Evolutionary conservation across 371 early-diverging fungal species (phyloP).

Genomic region (Syncephalis plumigaleata): DNA sequence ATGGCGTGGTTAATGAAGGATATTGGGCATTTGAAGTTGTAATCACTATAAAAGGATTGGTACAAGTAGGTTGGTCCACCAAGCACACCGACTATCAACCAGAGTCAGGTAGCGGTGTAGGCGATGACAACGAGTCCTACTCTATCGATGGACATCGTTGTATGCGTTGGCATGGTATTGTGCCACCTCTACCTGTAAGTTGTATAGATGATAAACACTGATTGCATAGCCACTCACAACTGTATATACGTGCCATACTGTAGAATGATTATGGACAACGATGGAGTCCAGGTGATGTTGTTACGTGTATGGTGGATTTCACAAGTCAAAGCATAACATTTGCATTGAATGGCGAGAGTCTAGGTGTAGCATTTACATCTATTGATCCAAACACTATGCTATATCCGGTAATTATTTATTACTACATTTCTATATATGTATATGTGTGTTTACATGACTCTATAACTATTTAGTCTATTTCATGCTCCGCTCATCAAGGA

Average conservation of each 20-base stretch:
- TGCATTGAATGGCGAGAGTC: slow-evolving; percentile 32
- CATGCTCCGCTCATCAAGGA: too few species aligned
- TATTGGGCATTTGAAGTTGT: slow-evolving; percentile 38
- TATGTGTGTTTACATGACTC: too few species aligned
- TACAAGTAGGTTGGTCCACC: slow-evolving; percentile 59
- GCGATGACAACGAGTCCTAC: slow-evolving; percentile 47
- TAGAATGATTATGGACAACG: slow-evolving; percentile 33
- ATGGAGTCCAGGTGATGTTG: slow-evolving; percentile 40
- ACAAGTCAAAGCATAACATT: slow-evolving; percentile 30
- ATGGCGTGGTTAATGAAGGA: slow-evolving; percentile 17
- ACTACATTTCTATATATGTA: too few species aligned
- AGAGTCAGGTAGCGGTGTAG: slow-evolving; percentile 53
- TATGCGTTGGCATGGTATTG: slow-evolving; percentile 48
- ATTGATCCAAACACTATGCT: slow-evolving; percentile 19
- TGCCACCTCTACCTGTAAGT: slow-evolving; percentile 3
- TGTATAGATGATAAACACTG: not conserved
- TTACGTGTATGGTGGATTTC: slow-evolving; percentile 42
- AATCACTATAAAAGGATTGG: slow-evolving; percentile 32
- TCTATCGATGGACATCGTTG: slow-evolving; percentile 46
- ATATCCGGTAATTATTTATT: slow-evolving; percentile 22
- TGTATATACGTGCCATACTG: not conserved
- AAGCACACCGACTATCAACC: slow-evolving; percentile 29
- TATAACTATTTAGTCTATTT: too few species aligned
- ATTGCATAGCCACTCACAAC: not conserved
- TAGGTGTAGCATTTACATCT: slow-evolving; percentile 49